phyloP scores from a whole-genome alignment of 148 eudicot genomes.

The Cornus kousa region DNA sequence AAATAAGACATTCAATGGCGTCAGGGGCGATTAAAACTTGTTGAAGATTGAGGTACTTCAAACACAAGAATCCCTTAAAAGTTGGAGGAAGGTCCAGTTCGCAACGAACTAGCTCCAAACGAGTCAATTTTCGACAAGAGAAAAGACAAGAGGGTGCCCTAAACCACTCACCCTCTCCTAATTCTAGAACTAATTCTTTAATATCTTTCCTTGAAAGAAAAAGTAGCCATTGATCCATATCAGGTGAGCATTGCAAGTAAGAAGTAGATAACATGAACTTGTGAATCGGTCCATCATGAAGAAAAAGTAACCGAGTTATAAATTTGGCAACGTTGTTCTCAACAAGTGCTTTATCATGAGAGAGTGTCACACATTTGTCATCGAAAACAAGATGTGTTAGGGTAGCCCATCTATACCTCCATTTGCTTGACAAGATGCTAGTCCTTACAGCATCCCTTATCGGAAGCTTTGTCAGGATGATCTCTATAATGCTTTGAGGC shows the following conservation, averaged over 20 bases:
- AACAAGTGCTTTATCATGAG: slow-evolving; percentile 32
- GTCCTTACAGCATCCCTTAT: slow-evolving; percentile 37
- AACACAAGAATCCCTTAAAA: slow-evolving; percentile 51
- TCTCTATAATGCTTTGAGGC: slow-evolving; percentile 41
- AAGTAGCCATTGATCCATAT: slow-evolving; percentile 79
- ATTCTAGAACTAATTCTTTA: slow-evolving; percentile 58
- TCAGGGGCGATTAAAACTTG: slow-evolving; percentile 61
- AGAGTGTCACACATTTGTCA: slow-evolving; percentile 38
- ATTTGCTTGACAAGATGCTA: slow-evolving; percentile 32
- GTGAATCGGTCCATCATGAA: slow-evolving; percentile 74
- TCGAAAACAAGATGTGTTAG: slow-evolving; percentile 32
- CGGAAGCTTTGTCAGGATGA: slow-evolving; percentile 35
- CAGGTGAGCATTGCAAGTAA: slow-evolving; percentile 50
- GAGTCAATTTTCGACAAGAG: slow-evolving; percentile 46
- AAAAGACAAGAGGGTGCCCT: slow-evolving; percentile 66
- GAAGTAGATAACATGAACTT: slow-evolving; percentile 54
- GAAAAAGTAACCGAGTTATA: slow-evolving; percentile 51
- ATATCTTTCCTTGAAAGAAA: slow-evolving; percentile 64
- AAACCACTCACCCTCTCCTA: slow-evolving; percentile 71
- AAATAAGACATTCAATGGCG: slow-evolving; percentile 52
- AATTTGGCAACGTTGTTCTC: slow-evolving; percentile 47
- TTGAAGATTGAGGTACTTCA: slow-evolving; percentile 63
- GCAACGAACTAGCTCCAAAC: slow-evolving; percentile 69
- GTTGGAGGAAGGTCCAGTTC: slow-evolving; percentile 60
- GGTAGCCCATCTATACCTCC: slow-evolving; percentile 43